A percentile compares a stretch with the other conserved stretches of the same genome.
These are phyloP conservation scores for Tolypocladium pustulatum DNA, from an alignment of 2,329 filamentous ascomycete species.

Conservation along the genomic window DNA sequence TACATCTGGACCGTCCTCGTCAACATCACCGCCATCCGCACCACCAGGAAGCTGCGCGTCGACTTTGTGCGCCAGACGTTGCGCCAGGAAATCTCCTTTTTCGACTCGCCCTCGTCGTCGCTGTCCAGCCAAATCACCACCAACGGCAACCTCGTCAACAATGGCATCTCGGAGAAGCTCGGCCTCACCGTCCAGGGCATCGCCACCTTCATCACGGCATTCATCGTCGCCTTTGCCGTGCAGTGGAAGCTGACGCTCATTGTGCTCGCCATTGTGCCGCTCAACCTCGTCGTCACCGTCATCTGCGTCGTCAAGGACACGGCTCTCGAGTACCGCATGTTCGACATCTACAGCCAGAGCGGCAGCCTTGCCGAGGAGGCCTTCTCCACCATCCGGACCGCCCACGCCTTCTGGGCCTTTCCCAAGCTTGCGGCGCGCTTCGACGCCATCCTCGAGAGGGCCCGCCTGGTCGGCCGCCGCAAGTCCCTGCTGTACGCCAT, in stretches of 20 bases:
- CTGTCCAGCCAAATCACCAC: conserved; percentile 35
- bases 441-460: conserved; percentile 28
- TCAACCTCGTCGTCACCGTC: conserved; percentile 28
- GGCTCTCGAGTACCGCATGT: conserved; percentile 30
- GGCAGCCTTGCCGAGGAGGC: conserved; percentile 37
- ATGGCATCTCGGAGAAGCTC: conserved; percentile 34
- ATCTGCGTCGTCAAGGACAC: conserved; percentile 28
- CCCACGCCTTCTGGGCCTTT: conserved; percentile 39
- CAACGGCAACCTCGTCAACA: conserved; percentile 34
- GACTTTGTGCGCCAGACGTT: conserved; percentile 26
- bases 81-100: conserved; percentile 44
- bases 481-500: conserved; percentile 33
- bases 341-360: conserved; percentile 30
- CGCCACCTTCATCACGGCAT: conserved; percentile 27
- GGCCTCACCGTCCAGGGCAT: conserved; percentile 28
- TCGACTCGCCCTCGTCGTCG: conserved; percentile 35
- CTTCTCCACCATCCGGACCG: conserved; percentile 36
- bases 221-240: conserved; percentile 27
- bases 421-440: conserved; percentile 31
- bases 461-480: conserved; percentile 25
- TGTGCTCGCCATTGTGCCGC: conserved; percentile 33
- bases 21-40: conserved; percentile 25
- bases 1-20: conserved; percentile 40
- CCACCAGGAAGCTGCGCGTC: conserved; percentile 24
- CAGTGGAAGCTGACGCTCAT: conserved; percentile 33